These are phyloP conservation scores for Cutaneotrichosporon mucoides DNA, from an alignment of 1,284 basidiomycete species.

Conservation along the genomic window DNA sequence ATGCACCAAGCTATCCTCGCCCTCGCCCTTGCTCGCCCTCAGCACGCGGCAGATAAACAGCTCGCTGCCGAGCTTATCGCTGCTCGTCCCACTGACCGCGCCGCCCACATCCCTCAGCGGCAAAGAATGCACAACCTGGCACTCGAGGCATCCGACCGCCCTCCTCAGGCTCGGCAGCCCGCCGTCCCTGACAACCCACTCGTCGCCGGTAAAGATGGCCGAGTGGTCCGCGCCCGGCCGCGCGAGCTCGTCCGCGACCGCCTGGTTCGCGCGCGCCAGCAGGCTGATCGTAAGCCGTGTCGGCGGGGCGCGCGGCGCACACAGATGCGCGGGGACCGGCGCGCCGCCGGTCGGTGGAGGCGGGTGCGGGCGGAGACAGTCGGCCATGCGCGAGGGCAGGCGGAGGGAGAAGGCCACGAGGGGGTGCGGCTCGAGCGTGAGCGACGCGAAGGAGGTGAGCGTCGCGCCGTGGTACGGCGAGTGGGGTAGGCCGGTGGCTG, in stretches of 20 bases:
- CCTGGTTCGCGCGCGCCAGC: conserved; percentile 24
- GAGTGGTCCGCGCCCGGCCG: conserved; percentile 28
- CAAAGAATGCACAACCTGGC: conserved; percentile 29
- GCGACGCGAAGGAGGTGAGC: conserved; percentile 85
- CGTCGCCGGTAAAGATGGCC: conserved; percentile 21
- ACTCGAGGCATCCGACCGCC: conserved; percentile 26
- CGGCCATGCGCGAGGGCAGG: conserved; percentile 80
- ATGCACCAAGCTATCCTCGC: conserved; percentile 33
- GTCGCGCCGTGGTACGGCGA: conserved; percentile 70
- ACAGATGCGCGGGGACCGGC: not conserved
- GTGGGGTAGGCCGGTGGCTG: conserved; percentile 8
- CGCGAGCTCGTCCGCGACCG: conserved; percentile 33
- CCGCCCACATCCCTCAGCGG: conserved; percentile 22
- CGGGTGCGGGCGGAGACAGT: conserved; percentile 52
- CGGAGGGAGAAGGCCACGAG: conserved; percentile 81
- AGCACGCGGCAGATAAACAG: conserved; percentile 46
- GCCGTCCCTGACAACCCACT: conserved; percentile 15
- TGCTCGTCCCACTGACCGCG: not conserved
- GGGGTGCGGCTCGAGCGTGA: conserved; percentile 79
- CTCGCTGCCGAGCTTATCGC: conserved; percentile 32
- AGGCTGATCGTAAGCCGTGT: conserved; percentile 32
- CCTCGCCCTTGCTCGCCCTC: conserved; percentile 13
- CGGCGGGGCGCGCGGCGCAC: not conserved
- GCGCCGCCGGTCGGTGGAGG: not conserved
- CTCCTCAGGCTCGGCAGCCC: conserved; percentile 18